Base-by-base conservation (phyloP, 345 rosid species). In the Citropsis articulata region DNA sequence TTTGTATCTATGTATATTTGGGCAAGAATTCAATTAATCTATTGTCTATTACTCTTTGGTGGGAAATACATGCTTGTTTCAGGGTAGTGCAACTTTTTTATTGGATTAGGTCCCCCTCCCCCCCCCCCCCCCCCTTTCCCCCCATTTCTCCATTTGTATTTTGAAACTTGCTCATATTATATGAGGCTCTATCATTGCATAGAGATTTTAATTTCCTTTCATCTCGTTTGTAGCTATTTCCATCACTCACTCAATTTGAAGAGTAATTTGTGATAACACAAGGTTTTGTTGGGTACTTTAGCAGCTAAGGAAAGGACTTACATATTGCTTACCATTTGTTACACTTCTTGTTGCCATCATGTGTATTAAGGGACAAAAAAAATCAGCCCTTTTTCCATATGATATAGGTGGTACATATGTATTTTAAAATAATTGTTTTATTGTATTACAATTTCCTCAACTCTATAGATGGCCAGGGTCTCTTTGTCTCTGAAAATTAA, bases 1-100 rank as follows among this genome's bases (percentile, higher is more conserved):
- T 82, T 75, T 45, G 8, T 35, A 50, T 19, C 3, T 77, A 16
- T 77, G 28, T 63, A 42, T 42, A 42, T 12, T 30, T 77, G 59
- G 31, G 70, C 35, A 36, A 60, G 30, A 42, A 65, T 71, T 70
- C 70, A 4, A 72, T 30, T 38, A 40, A 9, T 25, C 55, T 59
- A 38, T 2, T 33, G 24, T 53, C 1, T 66, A 4, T 22, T 14
- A 75, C 63, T 75, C 5, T 63, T 79, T 79, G 80, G 83, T 70
- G 71, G 28, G 71, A 71, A 71, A 6, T 25, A 30, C 59, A 62
- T n/a, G 12, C 57, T 3, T 63, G 42, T 75, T 30, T 75, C 30
- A 18, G 40, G 33, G 22, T 4, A 14, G 6, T 59, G 68, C 33
- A 31, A 30, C 42, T 8, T 12, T 21, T 21, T 22, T 42, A 33